phyloP scores from a whole-genome alignment of 2,329 filamentous ascomycete genomes.

The Cyphellophora attinorum region DNA sequence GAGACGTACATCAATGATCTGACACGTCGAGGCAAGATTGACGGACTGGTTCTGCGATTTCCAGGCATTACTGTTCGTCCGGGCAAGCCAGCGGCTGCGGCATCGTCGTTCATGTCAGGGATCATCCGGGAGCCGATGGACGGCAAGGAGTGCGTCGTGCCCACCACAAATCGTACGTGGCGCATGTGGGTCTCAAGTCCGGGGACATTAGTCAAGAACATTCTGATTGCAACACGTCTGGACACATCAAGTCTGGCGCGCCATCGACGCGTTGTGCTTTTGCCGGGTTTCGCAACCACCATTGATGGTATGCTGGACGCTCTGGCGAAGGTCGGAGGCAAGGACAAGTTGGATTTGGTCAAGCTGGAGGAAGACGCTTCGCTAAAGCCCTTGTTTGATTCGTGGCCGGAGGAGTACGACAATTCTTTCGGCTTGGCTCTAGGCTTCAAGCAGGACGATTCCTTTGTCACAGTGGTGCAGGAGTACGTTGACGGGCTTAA shows the following conservation, averaged over 20 bases:
- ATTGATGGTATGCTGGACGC: constrained; percentile 47
- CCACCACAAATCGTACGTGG: constrained; percentile 40
- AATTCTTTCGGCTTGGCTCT: constrained; percentile 39
- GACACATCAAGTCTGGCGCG: constrained; percentile 26
- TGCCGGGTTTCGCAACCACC: constrained; percentile 44
- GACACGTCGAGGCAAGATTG: constrained; percentile 47
- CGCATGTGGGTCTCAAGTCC: constrained; percentile 46
- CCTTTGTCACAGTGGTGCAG: constrained; percentile 43
- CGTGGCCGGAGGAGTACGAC: constrained; percentile 47
- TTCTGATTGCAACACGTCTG: constrained; percentile 38
- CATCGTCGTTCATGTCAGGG: constrained; percentile 42
- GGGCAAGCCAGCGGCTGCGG: constrained; percentile 41
- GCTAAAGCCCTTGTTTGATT: constrained; percentile 42
- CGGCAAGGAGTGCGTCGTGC: constrained; percentile 42
- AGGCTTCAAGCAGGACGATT: constrained; percentile 41
- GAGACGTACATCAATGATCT: constrained; percentile 54
- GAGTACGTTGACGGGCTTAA: constrained; percentile 38
- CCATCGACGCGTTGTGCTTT: constrained; percentile 43
- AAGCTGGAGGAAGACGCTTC: constrained; percentile 40
- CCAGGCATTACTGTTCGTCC: constrained; percentile 49
- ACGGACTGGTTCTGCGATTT: constrained; percentile 48
- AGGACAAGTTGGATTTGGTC: constrained; percentile 39
- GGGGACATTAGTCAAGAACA: constrained; percentile 41
- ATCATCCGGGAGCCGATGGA: constrained; percentile 46
- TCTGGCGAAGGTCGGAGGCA: constrained; percentile 43